Conservation (phyloP, 148 eudicot species). For the Pharnaceum exiguum region DNA sequence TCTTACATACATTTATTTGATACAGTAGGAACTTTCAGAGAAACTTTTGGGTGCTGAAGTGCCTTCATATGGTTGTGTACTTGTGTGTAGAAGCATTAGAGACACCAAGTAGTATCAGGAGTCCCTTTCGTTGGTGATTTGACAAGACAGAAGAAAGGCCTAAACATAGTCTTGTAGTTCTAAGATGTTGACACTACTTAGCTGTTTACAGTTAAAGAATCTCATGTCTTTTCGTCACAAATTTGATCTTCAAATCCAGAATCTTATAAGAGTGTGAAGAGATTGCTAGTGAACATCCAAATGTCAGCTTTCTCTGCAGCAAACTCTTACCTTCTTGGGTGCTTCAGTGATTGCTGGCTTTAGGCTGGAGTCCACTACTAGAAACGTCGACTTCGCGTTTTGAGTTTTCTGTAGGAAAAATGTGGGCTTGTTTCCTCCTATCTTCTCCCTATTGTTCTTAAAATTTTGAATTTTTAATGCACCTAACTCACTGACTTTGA, state of each 20-base stretch:
- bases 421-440: neutral
- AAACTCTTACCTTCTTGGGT: constrained; percentile 23
- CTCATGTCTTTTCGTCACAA: constrained; percentile 15
- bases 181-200: constrained; percentile 23
- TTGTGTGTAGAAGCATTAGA: neutral
- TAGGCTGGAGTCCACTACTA: constrained; percentile 6
- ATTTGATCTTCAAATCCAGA: neutral
- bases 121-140: constrained; percentile 19
- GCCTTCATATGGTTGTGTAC: neutral
- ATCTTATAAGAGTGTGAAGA: neutral
- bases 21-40: constrained; percentile 20
- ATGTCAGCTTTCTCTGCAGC: constrained; percentile 15
- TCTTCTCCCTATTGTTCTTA: too few relatives aligned
- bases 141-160: constrained; percentile 1
- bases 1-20: neutral
- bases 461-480: neutral
- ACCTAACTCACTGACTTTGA: constrained; percentile 5
- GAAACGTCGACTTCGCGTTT: neutral
- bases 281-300: constrained; percentile 13
- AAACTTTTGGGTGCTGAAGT: constrained; percentile 6
- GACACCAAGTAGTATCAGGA: neutral
- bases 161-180: constrained; percentile 1
- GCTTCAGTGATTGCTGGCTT: constrained; percentile 20
- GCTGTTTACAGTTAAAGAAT: constrained; percentile 33
- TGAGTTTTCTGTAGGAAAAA: neutral